Conservation (phyloP, 495 filamentous ascomycete genomes). For the Talaromyces wortmannii region DNA sequence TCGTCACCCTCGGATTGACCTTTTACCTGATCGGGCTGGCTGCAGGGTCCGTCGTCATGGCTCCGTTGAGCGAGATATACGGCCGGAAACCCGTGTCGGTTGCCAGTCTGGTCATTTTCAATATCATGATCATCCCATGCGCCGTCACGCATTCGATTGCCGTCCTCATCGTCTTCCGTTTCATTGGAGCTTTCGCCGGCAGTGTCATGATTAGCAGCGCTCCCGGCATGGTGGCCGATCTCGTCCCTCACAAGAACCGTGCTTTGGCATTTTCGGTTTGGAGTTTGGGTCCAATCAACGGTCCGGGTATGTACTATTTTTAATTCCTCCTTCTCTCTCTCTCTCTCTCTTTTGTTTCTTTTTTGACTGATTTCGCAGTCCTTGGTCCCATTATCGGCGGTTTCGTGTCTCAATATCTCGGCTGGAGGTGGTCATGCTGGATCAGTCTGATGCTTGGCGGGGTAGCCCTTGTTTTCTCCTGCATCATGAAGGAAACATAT, state of each 20-base stretch:
- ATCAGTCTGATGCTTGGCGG: slow-evolving; percentile 64
- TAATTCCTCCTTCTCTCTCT: neutral
- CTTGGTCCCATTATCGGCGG: slow-evolving; percentile 63
- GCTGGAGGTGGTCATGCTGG: slow-evolving; percentile 90
- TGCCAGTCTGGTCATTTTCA: slow-evolving; percentile 52
- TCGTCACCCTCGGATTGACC: slow-evolving; percentile 70
- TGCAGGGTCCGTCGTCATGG: slow-evolving; percentile 63
- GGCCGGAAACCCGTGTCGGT: slow-evolving; percentile 72
- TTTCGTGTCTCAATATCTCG: slow-evolving; percentile 61
- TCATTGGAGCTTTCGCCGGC: slow-evolving; percentile 72
- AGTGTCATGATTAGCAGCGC: slow-evolving; percentile 74
- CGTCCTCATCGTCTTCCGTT: slow-evolving; percentile 61
- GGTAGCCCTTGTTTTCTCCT: slow-evolving; percentile 43
- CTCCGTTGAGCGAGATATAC: slow-evolving; percentile 72
- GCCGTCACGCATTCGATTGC: slow-evolving; percentile 59
- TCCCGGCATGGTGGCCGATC: slow-evolving; percentile 77
- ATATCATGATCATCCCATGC: slow-evolving; percentile 62
- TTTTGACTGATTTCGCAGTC: slow-evolving; percentile 9
- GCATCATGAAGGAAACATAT: slow-evolving; percentile 68
- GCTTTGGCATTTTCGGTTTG: slow-evolving; percentile 69
- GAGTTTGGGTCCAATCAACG: slow-evolving; percentile 74
- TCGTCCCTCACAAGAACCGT: slow-evolving; percentile 61
- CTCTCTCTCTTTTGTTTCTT: neutral
- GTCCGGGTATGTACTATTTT: slow-evolving; percentile 38
- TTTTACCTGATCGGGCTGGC: slow-evolving; percentile 65